These are phyloP conservation scores for Aureobasidium sp. DNA, from an alignment of 2,329 filamentous ascomycete genomes.

Conservation along the genomic window DNA sequence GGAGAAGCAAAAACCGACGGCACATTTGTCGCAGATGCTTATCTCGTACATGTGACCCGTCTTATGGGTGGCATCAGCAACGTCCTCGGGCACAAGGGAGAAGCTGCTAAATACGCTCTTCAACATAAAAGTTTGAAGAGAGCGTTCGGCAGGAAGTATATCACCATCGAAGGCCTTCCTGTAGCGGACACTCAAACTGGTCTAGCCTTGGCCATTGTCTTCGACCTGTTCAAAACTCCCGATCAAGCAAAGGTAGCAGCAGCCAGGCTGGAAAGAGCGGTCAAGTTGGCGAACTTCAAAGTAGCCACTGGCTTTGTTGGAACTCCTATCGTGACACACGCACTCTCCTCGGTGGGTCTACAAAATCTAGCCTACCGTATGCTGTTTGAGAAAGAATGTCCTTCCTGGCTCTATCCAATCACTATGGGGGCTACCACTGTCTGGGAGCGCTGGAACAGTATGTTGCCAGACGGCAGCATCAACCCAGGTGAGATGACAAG, in stretches of 20 bases:
- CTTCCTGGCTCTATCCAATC: slow-evolving; percentile 57
- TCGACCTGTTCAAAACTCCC: slow-evolving; percentile 28
- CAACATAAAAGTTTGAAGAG: slow-evolving; percentile 28
- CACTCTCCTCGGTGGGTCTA: slow-evolving; percentile 24
- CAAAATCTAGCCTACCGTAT: slow-evolving; percentile 46
- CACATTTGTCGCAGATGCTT: slow-evolving; percentile 43
- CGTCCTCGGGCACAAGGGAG: slow-evolving; percentile 28
- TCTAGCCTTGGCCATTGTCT: slow-evolving; percentile 31
- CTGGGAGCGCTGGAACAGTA: slow-evolving; percentile 59
- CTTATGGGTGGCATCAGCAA: slow-evolving; percentile 35
- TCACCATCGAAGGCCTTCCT: slow-evolving; percentile 33
- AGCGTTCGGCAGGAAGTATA: slow-evolving; percentile 35
- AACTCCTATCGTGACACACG: slow-evolving; percentile 54
- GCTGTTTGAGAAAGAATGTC: slow-evolving; percentile 51
- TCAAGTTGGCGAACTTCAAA: slow-evolving; percentile 29
- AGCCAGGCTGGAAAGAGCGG: slow-evolving; percentile 30
- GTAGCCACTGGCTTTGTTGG: slow-evolving; percentile 58
- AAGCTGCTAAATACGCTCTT: slow-evolving; percentile 29
- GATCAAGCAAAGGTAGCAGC: slow-evolving; percentile 25
- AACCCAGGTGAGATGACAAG: slow-evolving; percentile 57
- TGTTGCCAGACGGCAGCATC: slow-evolving; percentile 48
- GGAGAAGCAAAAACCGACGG: slow-evolving; percentile 38
- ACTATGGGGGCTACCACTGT: slow-evolving; percentile 53
- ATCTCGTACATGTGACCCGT: slow-evolving; percentile 39
- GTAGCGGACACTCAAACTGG: slow-evolving; percentile 39